These are phyloP conservation scores for Marvania coccoides DNA, from an alignment of 139 green algal species.

Conservation along the genomic window DNA sequence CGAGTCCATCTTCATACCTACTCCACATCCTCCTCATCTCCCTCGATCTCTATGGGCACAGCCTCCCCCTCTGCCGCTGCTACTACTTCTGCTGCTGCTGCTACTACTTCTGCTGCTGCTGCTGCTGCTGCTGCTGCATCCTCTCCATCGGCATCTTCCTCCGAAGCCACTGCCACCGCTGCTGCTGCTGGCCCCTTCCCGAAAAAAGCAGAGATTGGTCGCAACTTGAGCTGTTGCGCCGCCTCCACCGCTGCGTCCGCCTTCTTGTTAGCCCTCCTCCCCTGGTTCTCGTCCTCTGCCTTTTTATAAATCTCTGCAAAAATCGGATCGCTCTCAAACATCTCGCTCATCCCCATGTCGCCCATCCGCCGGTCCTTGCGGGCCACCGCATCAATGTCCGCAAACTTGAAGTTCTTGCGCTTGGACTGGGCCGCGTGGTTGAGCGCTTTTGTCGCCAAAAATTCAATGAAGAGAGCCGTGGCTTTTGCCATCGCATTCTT, in stretches of 20 bases:
- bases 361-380: slow-evolving; percentile 16
- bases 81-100: neutral
- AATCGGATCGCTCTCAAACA: slow-evolving; percentile 6
- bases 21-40: neutral
- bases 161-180: neutral
- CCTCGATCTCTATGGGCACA: neutral
- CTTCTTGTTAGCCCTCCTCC: neutral
- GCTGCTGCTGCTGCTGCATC: neutral
- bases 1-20: no score
- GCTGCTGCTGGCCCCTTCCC: neutral
- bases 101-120: neutral
- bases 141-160: neutral
- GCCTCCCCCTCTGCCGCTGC: neutral
- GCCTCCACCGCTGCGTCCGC: neutral
- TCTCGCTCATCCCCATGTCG: slow-evolving; percentile 27
- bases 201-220: slow-evolving; percentile 1
- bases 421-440: slow-evolving; percentile 20
- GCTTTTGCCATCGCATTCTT: slow-evolving; percentile 34
- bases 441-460: slow-evolving; percentile 31
- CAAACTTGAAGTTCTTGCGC: slow-evolving; percentile 36
- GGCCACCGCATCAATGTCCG: slow-evolving; percentile 9
- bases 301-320: slow-evolving; percentile 18
- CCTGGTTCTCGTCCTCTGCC: neutral
- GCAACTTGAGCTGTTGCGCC: neutral
- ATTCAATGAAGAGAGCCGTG: slow-evolving; percentile 37